These are phyloP conservation scores for Podila epigama DNA, from an alignment of 192 early-diverging fungal genomes.

Conservation along the genomic window DNA sequence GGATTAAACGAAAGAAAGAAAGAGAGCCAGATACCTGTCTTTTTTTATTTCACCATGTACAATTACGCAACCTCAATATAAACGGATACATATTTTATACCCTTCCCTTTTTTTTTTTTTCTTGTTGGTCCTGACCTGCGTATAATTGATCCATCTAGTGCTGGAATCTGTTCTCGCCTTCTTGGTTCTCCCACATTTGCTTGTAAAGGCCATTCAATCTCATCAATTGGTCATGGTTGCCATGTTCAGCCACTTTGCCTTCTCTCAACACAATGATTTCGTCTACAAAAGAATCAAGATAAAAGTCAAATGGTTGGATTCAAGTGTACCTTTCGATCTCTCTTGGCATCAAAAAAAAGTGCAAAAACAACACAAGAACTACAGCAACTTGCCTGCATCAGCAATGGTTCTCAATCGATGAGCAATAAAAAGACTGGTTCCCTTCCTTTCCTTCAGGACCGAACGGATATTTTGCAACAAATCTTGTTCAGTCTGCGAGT, in stretches of 20 bases:
- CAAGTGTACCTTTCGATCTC: constrained; percentile 57
- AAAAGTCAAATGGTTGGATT: no score
- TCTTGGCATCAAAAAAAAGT: constrained; percentile 54
- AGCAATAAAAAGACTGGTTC: constrained; percentile 91
- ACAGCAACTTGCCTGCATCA: constrained; percentile 63
- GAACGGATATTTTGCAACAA: constrained; percentile 82
- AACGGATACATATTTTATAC: neutral
- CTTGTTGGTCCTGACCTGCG: no score
- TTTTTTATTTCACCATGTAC: neutral
- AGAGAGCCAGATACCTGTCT: neutral
- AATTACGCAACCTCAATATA: neutral
- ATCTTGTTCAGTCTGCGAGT: constrained; percentile 84
- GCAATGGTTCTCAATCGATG: constrained; percentile 88
- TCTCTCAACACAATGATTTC: constrained; percentile 85
- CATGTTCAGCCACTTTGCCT: constrained; percentile 81
- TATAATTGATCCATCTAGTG: no score
- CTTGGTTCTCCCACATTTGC: constrained; percentile 85
- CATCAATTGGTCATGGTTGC: constrained; percentile 79
- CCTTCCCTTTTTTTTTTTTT: neutral
- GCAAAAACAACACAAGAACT: constrained; percentile 1
- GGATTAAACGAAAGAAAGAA: constrained; percentile 7
- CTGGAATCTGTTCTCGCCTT: constrained; percentile 6
- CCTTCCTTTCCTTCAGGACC: constrained; percentile 65
- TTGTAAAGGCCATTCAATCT: constrained; percentile 72
- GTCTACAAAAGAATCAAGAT: constrained; percentile 52